Base-by-base conservation (phyloP, 768 basidiomycete species). In the Lyophyllum decastes region DNA sequence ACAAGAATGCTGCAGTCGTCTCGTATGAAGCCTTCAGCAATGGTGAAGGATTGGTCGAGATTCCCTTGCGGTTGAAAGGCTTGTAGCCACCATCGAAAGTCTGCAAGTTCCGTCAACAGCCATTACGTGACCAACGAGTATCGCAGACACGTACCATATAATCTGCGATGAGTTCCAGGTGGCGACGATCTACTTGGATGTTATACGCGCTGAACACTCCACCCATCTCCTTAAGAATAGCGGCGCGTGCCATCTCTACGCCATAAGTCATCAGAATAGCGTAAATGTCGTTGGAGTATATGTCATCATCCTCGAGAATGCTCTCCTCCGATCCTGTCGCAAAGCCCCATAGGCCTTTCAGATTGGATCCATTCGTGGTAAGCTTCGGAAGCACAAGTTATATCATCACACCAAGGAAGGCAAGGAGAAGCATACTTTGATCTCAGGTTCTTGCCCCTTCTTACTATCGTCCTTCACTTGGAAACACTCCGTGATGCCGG, bases 51-150 rank as follows among this genome's bases (percentile, higher is more conserved):
- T 93, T 94, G 45, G 89, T 85, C 22, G 92, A 89, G 57, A 99
- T 90, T 52, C 97, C 97, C 61, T 90, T 93, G 45, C 97, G 89
- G 73, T 98, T 99, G 78, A 98, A 99, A 2, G 97, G 94, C 74
- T 93, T 96, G 80, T 95, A 99, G 26, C 90, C 94, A 27, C 97
- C 97, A 54, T 98, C 95, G 70, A 94, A 98, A 0, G 97, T 98
- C 96, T 98, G 53, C 21, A 17, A 52, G 56, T 50, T 21, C n/a
- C 35, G 11, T 59, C 26, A 51, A 45, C 47, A 38, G 25, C 41
- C 24, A 43, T 35, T 19, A 2, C n/a, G 12, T 27, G 33, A 30
- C 7, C 22, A 48, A 19, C 4, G n/a, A 14, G 26, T 9, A 11
- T 6, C 24, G 1, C 9, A 3, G 40, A 47, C n/a, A 68, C 89